Evolutionary conservation across 192 early-diverging fungal genomes (phyloP).

Genomic region (Dispira simplex): DNA sequence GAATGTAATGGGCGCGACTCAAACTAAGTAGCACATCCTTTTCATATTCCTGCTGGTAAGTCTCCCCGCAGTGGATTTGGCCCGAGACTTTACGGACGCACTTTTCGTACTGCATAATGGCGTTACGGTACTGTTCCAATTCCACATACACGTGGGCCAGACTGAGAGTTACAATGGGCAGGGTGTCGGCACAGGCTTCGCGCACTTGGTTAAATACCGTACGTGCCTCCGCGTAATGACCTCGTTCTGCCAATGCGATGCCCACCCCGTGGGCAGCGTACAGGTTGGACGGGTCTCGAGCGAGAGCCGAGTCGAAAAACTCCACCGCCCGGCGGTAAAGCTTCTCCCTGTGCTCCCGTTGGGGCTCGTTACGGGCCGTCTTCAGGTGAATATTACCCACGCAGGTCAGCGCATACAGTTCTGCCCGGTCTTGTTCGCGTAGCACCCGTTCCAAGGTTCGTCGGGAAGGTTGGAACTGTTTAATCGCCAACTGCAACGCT

Average conservation of each 20-base stretch:
- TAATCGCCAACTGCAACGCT: constrained; percentile 37
- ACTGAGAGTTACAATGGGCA: constrained; percentile 44
- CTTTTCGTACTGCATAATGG: constrained; percentile 50
- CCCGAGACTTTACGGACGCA: constrained; percentile 33
- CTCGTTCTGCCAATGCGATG: constrained; percentile 63
- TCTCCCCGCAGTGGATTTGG: too few relatives aligned
- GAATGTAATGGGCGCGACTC: constrained; percentile 28
- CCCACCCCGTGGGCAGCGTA: constrained; percentile 78
- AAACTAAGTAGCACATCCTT: constrained; percentile 23
- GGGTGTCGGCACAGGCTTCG: constrained; percentile 29
- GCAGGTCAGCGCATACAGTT: constrained; percentile 59
- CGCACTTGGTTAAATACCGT: constrained; percentile 49
- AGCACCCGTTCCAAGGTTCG: constrained; percentile 65
- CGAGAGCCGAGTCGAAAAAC: constrained; percentile 64
- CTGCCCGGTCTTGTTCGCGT: constrained; percentile 56
- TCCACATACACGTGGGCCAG: constrained; percentile 64
- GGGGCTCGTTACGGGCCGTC: constrained; percentile 32
- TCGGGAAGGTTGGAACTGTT: constrained; percentile 46
- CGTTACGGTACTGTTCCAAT: constrained; percentile 54
- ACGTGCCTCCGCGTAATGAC: constrained; percentile 37
- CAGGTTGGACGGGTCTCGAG: constrained; percentile 48
- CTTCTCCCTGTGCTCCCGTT: constrained; percentile 14
- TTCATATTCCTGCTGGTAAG: constrained; percentile 13
- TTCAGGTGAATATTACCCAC: constrained; percentile 69
- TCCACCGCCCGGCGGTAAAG: constrained; percentile 56